Conservation (phyloP, 2,329 filamentous ascomycete genomes). For the Trichophyton rubrum region DNA sequence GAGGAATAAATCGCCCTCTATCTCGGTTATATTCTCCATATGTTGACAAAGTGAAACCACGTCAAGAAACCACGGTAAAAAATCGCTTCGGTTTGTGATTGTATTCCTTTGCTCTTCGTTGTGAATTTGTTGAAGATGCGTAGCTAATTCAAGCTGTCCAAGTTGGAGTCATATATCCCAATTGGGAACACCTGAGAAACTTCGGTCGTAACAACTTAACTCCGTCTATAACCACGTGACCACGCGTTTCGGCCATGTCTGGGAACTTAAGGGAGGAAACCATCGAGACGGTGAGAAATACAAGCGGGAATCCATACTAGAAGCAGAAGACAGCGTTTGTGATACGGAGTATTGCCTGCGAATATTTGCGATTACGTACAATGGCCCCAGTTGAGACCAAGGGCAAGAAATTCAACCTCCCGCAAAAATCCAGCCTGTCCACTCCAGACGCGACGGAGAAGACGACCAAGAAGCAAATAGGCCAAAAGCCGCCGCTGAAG, state of each 20-base stretch:
- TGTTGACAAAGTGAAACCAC: too few relatives aligned
- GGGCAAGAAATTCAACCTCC: not conserved
- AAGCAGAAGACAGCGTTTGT: not conserved
- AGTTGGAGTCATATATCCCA: not conserved
- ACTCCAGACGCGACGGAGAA: not conserved
- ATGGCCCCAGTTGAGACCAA: not conserved
- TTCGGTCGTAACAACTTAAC: not conserved
- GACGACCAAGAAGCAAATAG: not conserved
- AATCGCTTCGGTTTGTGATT: too few relatives aligned
- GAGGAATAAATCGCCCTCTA: slow-evolving; percentile 40
- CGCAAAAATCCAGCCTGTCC: not conserved
- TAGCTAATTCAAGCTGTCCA: too few relatives aligned
- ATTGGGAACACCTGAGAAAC: not conserved
- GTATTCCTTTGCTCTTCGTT: not conserved
- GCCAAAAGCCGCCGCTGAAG: not conserved
- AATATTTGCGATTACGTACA: not conserved
- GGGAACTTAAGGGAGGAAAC: not conserved
- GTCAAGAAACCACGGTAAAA: too few relatives aligned
- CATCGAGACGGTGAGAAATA: not conserved
- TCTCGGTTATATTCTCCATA: slow-evolving; percentile 19
- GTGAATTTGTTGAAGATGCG: not conserved
- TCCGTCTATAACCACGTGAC: not conserved
- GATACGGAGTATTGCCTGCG: not conserved
- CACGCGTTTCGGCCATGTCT: not conserved
- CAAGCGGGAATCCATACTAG: too few relatives aligned